Evolutionary conservation across 2,329 filamentous ascomycete genomes (phyloP), one percentile per base, ranked within the genome.

Genomic region (Fusarium sp.): DNA sequence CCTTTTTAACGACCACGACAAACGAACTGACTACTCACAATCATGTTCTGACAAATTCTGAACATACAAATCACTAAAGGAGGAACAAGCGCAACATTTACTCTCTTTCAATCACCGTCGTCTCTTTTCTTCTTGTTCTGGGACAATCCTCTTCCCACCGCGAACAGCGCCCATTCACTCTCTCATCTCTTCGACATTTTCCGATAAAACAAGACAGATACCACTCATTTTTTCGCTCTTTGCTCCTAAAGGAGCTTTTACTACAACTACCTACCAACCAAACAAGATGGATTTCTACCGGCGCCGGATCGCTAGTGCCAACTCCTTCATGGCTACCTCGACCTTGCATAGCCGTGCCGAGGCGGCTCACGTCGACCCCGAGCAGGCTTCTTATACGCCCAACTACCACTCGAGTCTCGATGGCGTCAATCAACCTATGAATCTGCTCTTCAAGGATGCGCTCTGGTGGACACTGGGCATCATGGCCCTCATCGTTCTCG

Each of bases 381-480:
- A 81, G 57, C 80, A 85, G 25, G 84, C 82, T 48, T 83, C 85
- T 23, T 89, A 88, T 23, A 88, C 92, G 68, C 85, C 87, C 16
- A 87, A 88, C 20, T 92, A 87, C 80, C 85, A 87, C 76, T 87
- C 86, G 35, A 85, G 84, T 56, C 85, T 92, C 70, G 88, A 87
- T 76, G 91, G 91, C 64, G 90, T 92, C 72, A 88, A 91, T 76
- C 90, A 92, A 78, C 75, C 82, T 2, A 83, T 87, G 74, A 92
- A 92, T 79, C 80, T 89, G 74, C 75, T 89, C 14, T 90, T 91
- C 78, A 88, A 85, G 76, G 85, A 91, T 73, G 81, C 85, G 43
- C 78, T 92, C 14, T 92, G 90, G 90, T 91, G 87, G 87, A 90
- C 84, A 59, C 78, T 92, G 66, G 91, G 91, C 20, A 85, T 87